Evolutionary conservation across 805 yeast genomes (phyloP), one percentile per base, ranked within the genome.

Genomic region (Scheffersomyces ergatensis): DNA sequence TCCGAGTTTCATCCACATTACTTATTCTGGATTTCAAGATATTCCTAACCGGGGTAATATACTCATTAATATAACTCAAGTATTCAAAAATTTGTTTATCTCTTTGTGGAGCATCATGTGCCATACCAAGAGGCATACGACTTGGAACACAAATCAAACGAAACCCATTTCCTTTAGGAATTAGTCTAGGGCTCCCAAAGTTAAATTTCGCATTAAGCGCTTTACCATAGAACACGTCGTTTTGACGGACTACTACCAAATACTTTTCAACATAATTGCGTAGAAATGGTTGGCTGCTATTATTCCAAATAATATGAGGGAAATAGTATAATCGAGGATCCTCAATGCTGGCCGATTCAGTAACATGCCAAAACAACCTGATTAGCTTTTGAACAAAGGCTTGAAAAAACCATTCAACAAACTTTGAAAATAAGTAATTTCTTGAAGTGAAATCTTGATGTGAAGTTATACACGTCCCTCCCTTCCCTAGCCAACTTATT

Each of bases 91-190:
- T 54, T 40, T 65, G 75, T 7, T 58, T 54, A 3, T 51, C 36
- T 12, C 42, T 14, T 66, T 75, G 34, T 5, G 14, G 12, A 12
- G 27, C 18, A 3, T 35, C 34, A 11, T 11, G 17, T 36, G 13
- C 26, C 16, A 9, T n/a, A 5, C 13, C 16, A 23, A 31, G 29
- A 15, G 36, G 39, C 15, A 36, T 25, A n/a, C 34, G 36, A 25
- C 42, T 36, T 5, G 92, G 89, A 12, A 76, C 66, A 25, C 82
- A 76, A 14, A 85, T 70, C 13, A 81, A 66, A 50, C 93, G 61
- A 43, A 85, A 82, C 33, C 77, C 85, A 4, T 62, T 57, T 33
- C 60, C 57, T 53, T 86, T 86, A 0, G 95, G 95, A 25, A 83
- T 57, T 0, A 83, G 40, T 37, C 84, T 64, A 16, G 77, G 42